Evolutionary conservation across 2,329 filamentous ascomycete genomes (phyloP).

Genomic region (Aspergillus proliferans): DNA sequence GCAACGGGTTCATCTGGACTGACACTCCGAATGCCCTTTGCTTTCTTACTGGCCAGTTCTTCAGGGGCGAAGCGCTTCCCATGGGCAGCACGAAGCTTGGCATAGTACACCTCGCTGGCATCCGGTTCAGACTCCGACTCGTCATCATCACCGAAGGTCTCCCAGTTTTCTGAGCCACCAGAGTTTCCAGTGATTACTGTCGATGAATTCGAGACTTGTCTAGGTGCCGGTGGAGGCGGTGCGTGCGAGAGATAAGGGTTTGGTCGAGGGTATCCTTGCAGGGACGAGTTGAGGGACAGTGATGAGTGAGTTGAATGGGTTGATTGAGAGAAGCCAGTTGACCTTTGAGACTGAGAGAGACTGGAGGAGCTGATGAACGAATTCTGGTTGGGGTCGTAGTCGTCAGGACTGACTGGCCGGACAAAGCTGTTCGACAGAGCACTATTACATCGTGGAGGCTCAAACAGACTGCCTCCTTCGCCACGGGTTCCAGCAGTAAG

Average conservation of each 20-base stretch:
- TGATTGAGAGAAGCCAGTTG: conserved; percentile 33
- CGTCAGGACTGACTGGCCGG: conserved; percentile 63
- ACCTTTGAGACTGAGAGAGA: conserved; percentile 36
- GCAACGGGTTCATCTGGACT: conserved; percentile 36
- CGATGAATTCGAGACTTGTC: conserved; percentile 70
- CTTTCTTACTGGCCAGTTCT: conserved; percentile 36
- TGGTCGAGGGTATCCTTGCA: conserved; percentile 25
- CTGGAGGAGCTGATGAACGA: conserved; percentile 42
- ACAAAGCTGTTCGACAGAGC: conserved; percentile 46
- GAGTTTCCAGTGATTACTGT: conserved; percentile 57
- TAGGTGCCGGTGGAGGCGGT: conserved; percentile 39
- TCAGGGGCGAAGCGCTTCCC: conserved; percentile 55
- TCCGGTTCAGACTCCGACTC: conserved; percentile 69
- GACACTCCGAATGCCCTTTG: conserved; percentile 43
- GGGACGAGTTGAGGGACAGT: conserved; percentile 27
- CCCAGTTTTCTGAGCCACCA: conserved; percentile 89
- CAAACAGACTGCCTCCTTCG: conserved; percentile 24
- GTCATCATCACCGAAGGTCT: conserved; percentile 91
- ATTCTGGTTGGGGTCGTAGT: conserved; percentile 57
- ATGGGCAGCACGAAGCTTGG: conserved; percentile 64
- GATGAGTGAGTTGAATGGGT: conserved; percentile 38
- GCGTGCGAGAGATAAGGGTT: conserved; percentile 32
- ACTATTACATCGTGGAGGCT: conserved; percentile 48
- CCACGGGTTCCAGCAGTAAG: conserved; percentile 54
- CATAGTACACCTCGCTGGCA: conserved; percentile 70